Base-by-base conservation (phyloP, 2,329 filamentous ascomycete species). In the Sarocladium oryzae region DNA sequence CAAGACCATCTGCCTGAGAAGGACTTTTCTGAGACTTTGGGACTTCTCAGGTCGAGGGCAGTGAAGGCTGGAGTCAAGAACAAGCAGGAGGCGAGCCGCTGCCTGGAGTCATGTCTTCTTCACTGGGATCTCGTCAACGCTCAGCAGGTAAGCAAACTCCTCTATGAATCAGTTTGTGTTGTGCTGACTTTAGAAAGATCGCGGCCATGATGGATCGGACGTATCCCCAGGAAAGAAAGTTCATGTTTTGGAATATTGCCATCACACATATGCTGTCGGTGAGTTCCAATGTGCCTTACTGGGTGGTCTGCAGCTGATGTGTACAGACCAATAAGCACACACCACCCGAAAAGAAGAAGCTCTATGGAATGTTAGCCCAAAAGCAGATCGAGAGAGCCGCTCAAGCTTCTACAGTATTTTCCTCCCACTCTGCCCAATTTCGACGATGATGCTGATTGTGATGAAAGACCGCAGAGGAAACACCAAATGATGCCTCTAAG, bases 51-150 rank as follows among this genome's bases (percentile, higher is more conserved):
- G 20, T 66, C 68, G 10, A 69, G 74, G 28, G 69, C 77, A 43
- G 78, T 74, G 45, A 82, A 82, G 62, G 73, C 75, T 8, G 65
- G 70, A n/a, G 72, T 77, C 10, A 75, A 72, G 56, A 70, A 75
- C 52, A 73, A 68, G 54, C 61, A 58, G 26, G 60, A 61, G 16
- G 71, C 64, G 4, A 64, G 69, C 8, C 67, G 66, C 38, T 80
- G 74, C 53, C 65, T 82, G 40, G 71, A 77, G 56, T 71, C 74
- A 8, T 82, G 79, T 56, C 58, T 82, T 51, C 63, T 74, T 54
- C 69, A 77, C 50, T 79, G 76, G 69, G 79, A 83, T 56, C 68
- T 81, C 51, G 66, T 70, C 52, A 78, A 76, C 57, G 77, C 78
- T 2, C 79, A 82, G 60, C 76, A 79, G 67, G 77, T 80, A 63